Evolutionary conservation across 345 rosid species (phyloP).

Genomic region (Laguncularia racemosa): DNA sequence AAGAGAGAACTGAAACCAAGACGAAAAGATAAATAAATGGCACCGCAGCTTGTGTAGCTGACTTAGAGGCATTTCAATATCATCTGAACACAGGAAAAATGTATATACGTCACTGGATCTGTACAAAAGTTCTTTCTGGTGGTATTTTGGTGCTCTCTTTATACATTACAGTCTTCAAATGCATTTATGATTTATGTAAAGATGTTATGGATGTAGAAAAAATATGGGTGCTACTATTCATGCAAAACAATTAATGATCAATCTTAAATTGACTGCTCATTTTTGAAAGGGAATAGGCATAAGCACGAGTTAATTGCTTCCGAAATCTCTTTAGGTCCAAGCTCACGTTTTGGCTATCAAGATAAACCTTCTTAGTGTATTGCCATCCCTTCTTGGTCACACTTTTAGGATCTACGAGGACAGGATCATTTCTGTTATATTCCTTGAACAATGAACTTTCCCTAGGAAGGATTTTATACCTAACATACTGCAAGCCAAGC

Average conservation of each 20-base stretch:
- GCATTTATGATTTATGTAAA: too few species aligned
- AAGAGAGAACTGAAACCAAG: too few species aligned
- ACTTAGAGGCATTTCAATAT: too few species aligned
- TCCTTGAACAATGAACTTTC: conserved; percentile 66
- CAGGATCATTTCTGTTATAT: conserved; percentile 49
- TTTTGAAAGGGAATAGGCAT: conserved; percentile 23
- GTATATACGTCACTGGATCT: too few species aligned
- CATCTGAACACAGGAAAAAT: too few species aligned
- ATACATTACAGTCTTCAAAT: too few species aligned
- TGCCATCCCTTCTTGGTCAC: conserved; percentile 67
- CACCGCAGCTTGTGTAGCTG: too few species aligned
- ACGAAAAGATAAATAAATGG: too few species aligned
- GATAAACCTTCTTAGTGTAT: conserved; percentile 64
- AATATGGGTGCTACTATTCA: neutral
- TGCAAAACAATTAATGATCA: neutral
- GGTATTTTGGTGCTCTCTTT: too few species aligned
- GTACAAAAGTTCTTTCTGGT: too few species aligned
- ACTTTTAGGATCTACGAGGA: conserved; percentile 55
- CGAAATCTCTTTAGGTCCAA: conserved; percentile 48
- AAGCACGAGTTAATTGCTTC: conserved; percentile 47
- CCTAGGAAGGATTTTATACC: conserved; percentile 43
- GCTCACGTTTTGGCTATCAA: conserved; percentile 57
- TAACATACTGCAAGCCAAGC: conserved; percentile 63
- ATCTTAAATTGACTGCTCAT: conserved; percentile 1
- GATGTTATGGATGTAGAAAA: neutral